Evolutionary conservation across 106 monocot genomes (phyloP).

Genomic region (Allium cepa): DNA sequence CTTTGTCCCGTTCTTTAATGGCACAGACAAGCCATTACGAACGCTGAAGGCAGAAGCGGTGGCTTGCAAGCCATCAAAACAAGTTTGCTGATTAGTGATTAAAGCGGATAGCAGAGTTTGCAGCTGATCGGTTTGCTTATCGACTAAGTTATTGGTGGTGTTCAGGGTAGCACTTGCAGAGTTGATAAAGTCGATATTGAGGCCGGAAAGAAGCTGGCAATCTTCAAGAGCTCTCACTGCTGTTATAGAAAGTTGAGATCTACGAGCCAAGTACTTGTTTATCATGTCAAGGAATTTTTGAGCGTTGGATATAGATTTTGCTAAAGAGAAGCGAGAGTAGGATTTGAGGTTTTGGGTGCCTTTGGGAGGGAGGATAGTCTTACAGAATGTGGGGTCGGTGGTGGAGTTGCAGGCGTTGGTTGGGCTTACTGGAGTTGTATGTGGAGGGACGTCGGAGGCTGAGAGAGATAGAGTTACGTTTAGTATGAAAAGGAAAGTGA

Average conservation of each 20-base stretch:
- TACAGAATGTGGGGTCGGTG: conserved; percentile 37
- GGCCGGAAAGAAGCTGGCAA: conserved; percentile 48
- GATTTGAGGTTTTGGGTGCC: conserved; percentile 21
- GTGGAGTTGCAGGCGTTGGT: conserved; percentile 27
- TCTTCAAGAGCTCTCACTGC: conserved; percentile 46
- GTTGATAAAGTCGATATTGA: conserved; percentile 61
- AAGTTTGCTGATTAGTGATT: conserved; percentile 74
- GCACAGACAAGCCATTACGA: conserved; percentile 24
- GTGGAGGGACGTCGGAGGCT: conserved; percentile 3
- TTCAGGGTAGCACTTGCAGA: conserved; percentile 26
- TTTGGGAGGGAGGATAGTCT: conserved; percentile 15
- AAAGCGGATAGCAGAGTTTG: conserved; percentile 59
- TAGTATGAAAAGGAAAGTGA: too few species aligned
- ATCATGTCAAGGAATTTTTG: conserved; percentile 15
- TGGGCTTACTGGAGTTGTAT: conserved; percentile 11
- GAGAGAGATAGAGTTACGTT: background rate
- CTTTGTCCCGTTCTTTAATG: conserved; percentile 45
- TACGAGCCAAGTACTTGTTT: conserved; percentile 25
- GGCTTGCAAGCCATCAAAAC: conserved; percentile 53
- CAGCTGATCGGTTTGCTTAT: conserved; percentile 31
- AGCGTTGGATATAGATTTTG: conserved; percentile 28
- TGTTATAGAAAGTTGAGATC: conserved; percentile 10
- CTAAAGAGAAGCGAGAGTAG: conserved; percentile 42
- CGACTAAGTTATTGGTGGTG: conserved; percentile 20
- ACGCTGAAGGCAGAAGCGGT: conserved; percentile 29